Base-by-base conservation (phyloP, 2,329 filamentous ascomycete species). In the Apiospora marii region DNA sequence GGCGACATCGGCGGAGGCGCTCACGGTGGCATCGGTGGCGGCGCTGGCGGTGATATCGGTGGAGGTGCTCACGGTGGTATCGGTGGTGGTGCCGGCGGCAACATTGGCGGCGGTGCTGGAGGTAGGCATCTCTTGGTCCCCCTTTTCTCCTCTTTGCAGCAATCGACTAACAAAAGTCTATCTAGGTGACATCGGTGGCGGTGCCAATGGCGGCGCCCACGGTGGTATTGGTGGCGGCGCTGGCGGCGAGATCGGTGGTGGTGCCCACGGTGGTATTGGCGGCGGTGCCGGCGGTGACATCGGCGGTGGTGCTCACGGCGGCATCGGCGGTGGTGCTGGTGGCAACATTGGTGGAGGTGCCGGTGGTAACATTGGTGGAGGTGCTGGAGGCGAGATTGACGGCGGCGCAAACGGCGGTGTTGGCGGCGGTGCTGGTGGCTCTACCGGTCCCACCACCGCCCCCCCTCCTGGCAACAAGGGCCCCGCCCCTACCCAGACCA, bases 401-500 rank as follows among this genome's bases (percentile, higher is more conserved):
- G 51, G 51, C 13, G 24, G 51, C 51, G 24, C 64, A 44, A 24
- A 41, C 27, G 64, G 64, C 64, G 64, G 64, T 37, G 64, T 44
- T 16, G 37, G 37, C 37, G 37, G 37, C 8, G 64, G 37, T 44
- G 64, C 37, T 30, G 64, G 64, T 14, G 43, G 46, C 43, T 30
- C 43, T n/a, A 30, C 14, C 12, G 67, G 43, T 4, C 43, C 67
- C 12, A 68, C 46, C n/a, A 68, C 67, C 19, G 12, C 43, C 0
- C 46, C 67, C 43, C 46, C 43, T 48, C 43, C 43, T 34, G 67
- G 24, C 22, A 24, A 24, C 43, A 44, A 44, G 10, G 46, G 43
- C 43, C 67, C 67, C 6, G 43, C 67, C 24, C 67, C 67, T 48
- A 48, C 43, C 43, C 43, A 68, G 24, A 68, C 67, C 24, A 68